Conservation (phyloP, 495 filamentous ascomycete genomes). For the Penicillium salamii region DNA sequence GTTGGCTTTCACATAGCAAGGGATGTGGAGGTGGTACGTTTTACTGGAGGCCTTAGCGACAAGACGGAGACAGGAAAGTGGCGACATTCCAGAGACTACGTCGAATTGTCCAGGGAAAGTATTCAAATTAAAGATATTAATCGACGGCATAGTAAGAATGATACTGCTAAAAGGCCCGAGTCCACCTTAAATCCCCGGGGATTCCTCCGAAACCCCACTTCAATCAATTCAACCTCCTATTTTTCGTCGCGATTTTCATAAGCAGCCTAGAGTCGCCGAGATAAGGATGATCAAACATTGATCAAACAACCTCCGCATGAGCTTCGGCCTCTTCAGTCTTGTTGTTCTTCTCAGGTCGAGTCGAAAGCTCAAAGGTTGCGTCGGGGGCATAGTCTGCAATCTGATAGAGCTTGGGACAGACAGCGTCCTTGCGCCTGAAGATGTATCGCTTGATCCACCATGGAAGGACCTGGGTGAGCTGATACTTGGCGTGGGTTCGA, state of each 20-base stretch:
- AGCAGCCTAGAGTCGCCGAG: no score
- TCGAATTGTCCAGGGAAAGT: no score
- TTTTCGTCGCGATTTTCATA: no score
- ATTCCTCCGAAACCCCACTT: no score
- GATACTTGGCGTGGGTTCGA: conserved; percentile 46
- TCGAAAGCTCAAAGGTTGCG: not conserved
- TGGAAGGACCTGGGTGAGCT: conserved; percentile 44
- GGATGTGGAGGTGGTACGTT: conserved; percentile 37
- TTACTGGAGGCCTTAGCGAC: conserved; percentile 9
- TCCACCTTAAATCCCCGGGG: no score
- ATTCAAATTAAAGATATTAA: no score
- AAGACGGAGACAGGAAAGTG: conserved; percentile 27
- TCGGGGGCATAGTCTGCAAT: not conserved
- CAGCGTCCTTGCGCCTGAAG: conserved; percentile 36
- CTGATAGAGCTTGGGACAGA: conserved; percentile 41
- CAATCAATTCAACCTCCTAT: no score
- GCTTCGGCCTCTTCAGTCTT: not conserved
- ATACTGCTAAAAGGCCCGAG: no score
- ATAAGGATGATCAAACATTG: no score
- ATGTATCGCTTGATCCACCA: conserved; percentile 54
- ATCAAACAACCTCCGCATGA: not conserved
- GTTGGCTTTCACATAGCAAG: conserved; percentile 65
- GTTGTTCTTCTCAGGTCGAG: not conserved
- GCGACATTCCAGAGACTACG: conserved; percentile 10
- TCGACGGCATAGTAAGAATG: no score